A percentile compares a stretch with the other conserved stretches of the same genome.
These are phyloP conservation scores for Rhodosporidiobolus sp. DNA, from an alignment of 768 basidiomycete species.

Conservation along the genomic window DNA sequence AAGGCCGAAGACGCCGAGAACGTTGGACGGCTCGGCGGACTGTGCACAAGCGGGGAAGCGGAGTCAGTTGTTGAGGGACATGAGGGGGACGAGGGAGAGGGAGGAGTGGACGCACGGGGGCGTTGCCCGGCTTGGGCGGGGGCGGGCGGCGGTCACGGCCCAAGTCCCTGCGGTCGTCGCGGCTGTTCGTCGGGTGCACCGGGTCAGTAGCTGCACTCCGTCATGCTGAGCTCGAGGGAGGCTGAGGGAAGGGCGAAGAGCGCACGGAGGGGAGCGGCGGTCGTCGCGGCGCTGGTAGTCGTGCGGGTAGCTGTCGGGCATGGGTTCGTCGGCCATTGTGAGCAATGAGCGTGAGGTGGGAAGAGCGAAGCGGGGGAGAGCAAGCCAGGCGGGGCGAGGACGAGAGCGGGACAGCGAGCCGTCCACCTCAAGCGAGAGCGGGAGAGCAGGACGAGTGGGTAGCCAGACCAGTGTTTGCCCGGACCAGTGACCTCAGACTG, in stretches of 20 bases:
- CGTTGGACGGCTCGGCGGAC: slow-evolving; percentile 60
- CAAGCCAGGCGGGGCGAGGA: neutral
- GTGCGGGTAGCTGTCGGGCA: neutral
- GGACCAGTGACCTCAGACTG: neutral
- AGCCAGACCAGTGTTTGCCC: neutral
- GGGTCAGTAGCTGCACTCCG: neutral
- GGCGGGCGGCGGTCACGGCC: neutral
- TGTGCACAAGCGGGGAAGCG: slow-evolving; percentile 48
- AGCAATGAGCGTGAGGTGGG: neutral
- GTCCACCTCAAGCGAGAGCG: neutral
- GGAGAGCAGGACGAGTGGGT: neutral
- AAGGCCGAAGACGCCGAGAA: slow-evolving; percentile 96
- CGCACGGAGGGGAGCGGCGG: slow-evolving; percentile 52
- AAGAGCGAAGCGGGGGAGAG: neutral
- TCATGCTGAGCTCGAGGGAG: slow-evolving; percentile 43
- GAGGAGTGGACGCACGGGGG: slow-evolving; percentile 15
- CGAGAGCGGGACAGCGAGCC: neutral
- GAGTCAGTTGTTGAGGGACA: slow-evolving; percentile 51
- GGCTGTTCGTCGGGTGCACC: neutral
- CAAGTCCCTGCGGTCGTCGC: neutral
- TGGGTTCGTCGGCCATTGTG: slow-evolving; percentile 15
- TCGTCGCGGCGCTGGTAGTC: no score
- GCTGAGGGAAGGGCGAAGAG: slow-evolving; percentile 47
- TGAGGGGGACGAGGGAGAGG: neutral
- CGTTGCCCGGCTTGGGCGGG: slow-evolving; percentile 18